Conservation (phyloP, 164 flowering plant genomes). For the Liquidambar formosana region DNA sequence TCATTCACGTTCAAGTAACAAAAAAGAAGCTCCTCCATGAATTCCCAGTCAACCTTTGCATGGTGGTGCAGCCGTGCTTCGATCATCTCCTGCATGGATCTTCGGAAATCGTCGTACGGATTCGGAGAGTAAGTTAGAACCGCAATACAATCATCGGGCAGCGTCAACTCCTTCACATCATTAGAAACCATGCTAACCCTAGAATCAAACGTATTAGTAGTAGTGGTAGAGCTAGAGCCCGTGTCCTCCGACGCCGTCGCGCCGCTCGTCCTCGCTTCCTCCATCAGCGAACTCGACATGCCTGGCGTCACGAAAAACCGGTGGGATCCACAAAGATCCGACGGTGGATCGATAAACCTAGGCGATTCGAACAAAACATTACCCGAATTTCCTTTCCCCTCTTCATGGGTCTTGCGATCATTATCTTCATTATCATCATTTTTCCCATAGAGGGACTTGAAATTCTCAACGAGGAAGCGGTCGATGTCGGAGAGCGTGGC, state of each 20-base stretch:
- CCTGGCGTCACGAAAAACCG: constrained; percentile 51
- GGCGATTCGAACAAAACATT: constrained; percentile 22
- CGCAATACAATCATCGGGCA: constrained; percentile 53
- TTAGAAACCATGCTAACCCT: not conserved
- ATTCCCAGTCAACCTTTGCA: constrained; percentile 66
- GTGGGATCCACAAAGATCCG: constrained; percentile 31
- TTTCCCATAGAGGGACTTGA: constrained; percentile 50
- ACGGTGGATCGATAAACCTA: constrained; percentile 33
- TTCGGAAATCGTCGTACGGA: constrained; percentile 63
- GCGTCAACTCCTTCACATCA: constrained; percentile 5
- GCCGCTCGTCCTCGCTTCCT: constrained; percentile 27
- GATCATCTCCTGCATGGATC: constrained; percentile 75
- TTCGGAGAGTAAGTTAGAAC: constrained; percentile 43
- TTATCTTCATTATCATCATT: constrained; percentile 17
- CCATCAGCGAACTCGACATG: constrained; percentile 43
- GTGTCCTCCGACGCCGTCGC: constrained; percentile 16
- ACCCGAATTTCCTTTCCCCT: not conserved
- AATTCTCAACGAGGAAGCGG: constrained; percentile 61
- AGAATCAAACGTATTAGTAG: not conserved
- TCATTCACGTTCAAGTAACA: constrained; percentile 73
- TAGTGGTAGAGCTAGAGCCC: constrained; percentile 13
- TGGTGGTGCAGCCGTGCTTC: constrained; percentile 29
- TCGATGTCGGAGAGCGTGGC: constrained; percentile 74
- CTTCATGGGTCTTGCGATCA: not conserved
- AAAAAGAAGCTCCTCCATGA: constrained; percentile 78